Evolutionary conservation across 2,329 filamentous ascomycete genomes (phyloP).

Genomic region (Trichoderma sp.): DNA sequence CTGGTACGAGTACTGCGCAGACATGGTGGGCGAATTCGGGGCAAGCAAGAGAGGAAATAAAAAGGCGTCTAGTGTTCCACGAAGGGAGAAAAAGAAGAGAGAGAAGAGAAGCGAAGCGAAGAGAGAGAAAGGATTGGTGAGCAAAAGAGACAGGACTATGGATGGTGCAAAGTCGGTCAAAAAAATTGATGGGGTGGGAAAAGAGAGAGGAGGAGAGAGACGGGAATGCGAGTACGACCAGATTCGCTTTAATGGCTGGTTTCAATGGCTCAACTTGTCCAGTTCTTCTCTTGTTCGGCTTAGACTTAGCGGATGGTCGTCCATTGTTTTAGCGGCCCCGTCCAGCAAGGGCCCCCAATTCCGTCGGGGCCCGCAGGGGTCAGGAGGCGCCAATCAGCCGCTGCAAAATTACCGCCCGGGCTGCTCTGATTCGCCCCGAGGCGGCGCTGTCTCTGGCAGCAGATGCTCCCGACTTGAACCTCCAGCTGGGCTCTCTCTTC

Average conservation of each 20-base stretch:
- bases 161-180: slow-evolving; percentile 21
- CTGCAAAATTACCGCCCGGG: slow-evolving; percentile 37
- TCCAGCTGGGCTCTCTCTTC: neutral
- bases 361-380: neutral
- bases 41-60: neutral
- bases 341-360: slow-evolving; percentile 12
- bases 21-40: slow-evolving; percentile 37
- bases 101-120: neutral
- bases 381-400: slow-evolving; percentile 35
- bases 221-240: slow-evolving; percentile 20
- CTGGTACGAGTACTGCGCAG: slow-evolving; percentile 68
- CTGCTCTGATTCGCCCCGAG: slow-evolving; percentile 34
- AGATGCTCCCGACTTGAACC: neutral
- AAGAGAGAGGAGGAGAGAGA: slow-evolving; percentile 6
- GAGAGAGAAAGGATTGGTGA: neutral
- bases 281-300: too few relatives aligned
- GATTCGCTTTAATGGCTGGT: slow-evolving; percentile 16
- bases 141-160: neutral
- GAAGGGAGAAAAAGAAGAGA: neutral
- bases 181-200: slow-evolving; percentile 17
- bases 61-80: neutral
- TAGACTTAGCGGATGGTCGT: too few relatives aligned
- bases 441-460: neutral
- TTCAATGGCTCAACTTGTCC: neutral
- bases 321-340: slow-evolving; percentile 3